Base-by-base conservation (phyloP, 176 grass and related monocot species). In the Carex scoparia region DNA sequence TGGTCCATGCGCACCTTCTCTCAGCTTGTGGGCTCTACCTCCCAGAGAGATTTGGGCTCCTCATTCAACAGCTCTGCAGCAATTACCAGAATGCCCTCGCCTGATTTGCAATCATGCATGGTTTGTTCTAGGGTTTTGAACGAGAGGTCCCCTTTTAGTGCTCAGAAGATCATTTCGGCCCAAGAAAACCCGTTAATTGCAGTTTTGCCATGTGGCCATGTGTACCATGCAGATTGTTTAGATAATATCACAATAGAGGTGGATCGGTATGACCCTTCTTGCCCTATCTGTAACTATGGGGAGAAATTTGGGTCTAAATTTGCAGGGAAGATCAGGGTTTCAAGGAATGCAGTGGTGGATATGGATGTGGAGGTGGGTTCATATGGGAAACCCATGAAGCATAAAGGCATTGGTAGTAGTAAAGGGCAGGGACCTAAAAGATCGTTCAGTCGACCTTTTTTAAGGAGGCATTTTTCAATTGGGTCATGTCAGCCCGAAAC, bases 211-310 rank as follows among this genome's bases (percentile, higher is more conserved):
- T 97, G 91, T 37, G 88, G 91, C 31, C 94, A 92, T 79, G 65
- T 80, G 32, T 97, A 90, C 67, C 94, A 97, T 79, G 90, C 78
- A 61, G 90, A 89, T 74, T 94, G 94, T 89, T 97, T 97, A 69
- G 94, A 97, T 60, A 90, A 80, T 67, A 79, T 94, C 66, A 90
- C 88, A 5, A 38, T 40, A 13, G 94, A 97, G 61, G 76, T 60
- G 69, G 91, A 97, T 14, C 91, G 84, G 90, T 94, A 86, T 79
- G 90, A 97, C 15, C 94, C 94, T 65, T 80, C 76, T 15, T 97
- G 91, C 60, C 94, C 90, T 81, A 18, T 94, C 38, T 92, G 94
- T 73, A 92, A 81, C 28, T 87, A 83, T 67, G 91, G 91, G 65
- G 94, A 97, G 79, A 87, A 84, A 69, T 86, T 49, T 75, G 32